Conservation (phyloP, 2,329 filamentous ascomycete species). For the Ophiostoma angusticollis region DNA sequence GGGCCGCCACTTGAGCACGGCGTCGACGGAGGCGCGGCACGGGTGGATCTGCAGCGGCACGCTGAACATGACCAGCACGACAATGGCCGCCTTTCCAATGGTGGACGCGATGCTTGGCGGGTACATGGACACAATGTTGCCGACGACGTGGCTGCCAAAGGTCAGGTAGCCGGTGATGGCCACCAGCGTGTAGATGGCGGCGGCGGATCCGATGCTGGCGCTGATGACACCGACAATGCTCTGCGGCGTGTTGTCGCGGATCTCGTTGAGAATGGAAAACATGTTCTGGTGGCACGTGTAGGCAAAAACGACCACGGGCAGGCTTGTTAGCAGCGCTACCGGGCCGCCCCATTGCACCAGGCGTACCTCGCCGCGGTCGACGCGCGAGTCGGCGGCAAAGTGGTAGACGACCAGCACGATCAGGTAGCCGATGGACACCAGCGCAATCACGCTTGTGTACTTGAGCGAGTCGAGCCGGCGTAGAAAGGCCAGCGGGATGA, state of each 20-base stretch:
- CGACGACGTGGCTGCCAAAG: slow-evolving; percentile 77
- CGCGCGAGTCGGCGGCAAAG: slow-evolving; percentile 67
- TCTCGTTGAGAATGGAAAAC: slow-evolving; percentile 97
- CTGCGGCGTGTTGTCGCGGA: slow-evolving; percentile 65
- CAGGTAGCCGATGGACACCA: slow-evolving; percentile 88
- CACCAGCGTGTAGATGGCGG: slow-evolving; percentile 75
- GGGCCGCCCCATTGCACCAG: slow-evolving; percentile 68
- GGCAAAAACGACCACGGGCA: slow-evolving; percentile 96
- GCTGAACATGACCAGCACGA: slow-evolving; percentile 90
- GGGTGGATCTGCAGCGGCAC: slow-evolving; percentile 93
- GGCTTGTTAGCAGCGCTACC: slow-evolving; percentile 65
- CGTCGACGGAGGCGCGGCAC: slow-evolving; percentile 87
- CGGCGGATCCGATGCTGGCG: slow-evolving; percentile 79
- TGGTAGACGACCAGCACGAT: slow-evolving; percentile 90
- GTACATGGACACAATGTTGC: slow-evolving; percentile 93
- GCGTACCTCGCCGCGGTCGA: slow-evolving; percentile 59
- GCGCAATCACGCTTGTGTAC: slow-evolving; percentile 85
- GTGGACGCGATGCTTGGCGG: slow-evolving; percentile 68
- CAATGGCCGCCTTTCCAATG: slow-evolving; percentile 88
- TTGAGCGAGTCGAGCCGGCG: slow-evolving; percentile 88
- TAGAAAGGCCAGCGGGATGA: slow-evolving; percentile 89
- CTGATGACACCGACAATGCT: slow-evolving; percentile 68
- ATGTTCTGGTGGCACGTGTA: slow-evolving; percentile 99
- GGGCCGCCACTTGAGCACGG: slow-evolving; percentile 86
- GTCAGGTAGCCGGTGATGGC: slow-evolving; percentile 93